phyloP scores from a whole-genome alignment of 345 rosid genomes.

The Citrus inodora region DNA sequence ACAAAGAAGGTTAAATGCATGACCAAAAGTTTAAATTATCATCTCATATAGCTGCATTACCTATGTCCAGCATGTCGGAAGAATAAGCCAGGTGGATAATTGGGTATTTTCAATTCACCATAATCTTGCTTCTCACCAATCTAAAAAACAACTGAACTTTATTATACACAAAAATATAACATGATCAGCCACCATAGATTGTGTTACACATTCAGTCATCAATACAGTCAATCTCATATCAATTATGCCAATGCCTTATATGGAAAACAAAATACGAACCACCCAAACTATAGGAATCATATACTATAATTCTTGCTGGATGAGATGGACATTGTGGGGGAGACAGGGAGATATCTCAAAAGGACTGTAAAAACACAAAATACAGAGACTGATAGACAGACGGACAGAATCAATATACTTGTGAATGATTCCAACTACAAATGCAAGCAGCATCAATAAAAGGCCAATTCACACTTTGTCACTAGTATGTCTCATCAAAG shows the following conservation, averaged over 20 bases:
- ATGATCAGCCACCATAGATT: not conserved
- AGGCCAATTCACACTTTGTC: not conserved
- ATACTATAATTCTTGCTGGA: not conserved
- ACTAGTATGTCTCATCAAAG: not conserved
- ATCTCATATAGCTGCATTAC: conserved; percentile 17
- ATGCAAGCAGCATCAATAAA: not conserved
- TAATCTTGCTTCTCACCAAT: conserved; percentile 41
- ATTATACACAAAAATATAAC: not conserved
- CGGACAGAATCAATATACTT: not conserved
- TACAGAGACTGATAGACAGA: not conserved
- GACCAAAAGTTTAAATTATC: not conserved
- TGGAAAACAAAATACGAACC: not conserved
- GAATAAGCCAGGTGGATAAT: conserved; percentile 54
- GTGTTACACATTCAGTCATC: not conserved
- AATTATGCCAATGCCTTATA: not conserved
- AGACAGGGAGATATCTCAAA: not conserved
- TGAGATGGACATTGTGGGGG: not conserved
- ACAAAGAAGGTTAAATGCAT: not conserved
- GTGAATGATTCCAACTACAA: not conserved
- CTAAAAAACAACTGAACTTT: conserved; percentile 25
- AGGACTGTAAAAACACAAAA: not conserved
- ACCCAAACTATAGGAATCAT: not conserved
- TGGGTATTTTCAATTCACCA: conserved; percentile 32
- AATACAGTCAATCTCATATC: not conserved
- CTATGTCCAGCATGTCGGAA: conserved; percentile 74